These are phyloP conservation scores for Geotrichum restrictum DNA, from an alignment of 1,139 yeast species.

Conservation along the genomic window DNA sequence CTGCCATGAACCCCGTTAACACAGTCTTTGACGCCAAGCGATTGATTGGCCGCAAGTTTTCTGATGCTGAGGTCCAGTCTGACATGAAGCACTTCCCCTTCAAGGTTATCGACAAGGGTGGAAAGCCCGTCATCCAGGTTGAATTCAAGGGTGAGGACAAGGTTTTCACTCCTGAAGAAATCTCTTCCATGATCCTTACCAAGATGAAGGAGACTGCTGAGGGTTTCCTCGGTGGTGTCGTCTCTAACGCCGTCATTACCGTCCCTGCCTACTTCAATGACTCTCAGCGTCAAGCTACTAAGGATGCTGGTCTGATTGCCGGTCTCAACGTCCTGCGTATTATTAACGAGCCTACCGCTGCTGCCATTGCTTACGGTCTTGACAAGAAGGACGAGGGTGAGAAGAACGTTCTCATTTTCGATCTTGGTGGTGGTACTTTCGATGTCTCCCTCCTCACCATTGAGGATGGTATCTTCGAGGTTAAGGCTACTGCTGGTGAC, in stretches of 20 bases:
- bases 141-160: conserved; percentile 92
- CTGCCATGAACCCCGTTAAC: conserved; percentile 94
- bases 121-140: conserved; percentile 87
- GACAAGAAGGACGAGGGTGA: conserved; percentile 87
- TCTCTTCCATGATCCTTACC: conserved; percentile 90
- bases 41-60: conserved; percentile 89
- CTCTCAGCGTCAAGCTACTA: conserved; percentile 95
- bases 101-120: conserved; percentile 80
- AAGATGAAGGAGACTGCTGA: conserved; percentile 96
- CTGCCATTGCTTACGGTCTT: conserved; percentile 96
- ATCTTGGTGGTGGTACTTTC: conserved; percentile 98
- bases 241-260: conserved; percentile 85
- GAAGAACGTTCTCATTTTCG: conserved; percentile 85
- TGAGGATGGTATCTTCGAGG: conserved; percentile 99
- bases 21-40: conserved; percentile 97
- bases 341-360: conserved; percentile 95
- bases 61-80: conserved; percentile 83
- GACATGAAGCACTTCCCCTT: conserved; percentile 96
- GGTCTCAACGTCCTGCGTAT: conserved; percentile 92
- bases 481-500: conserved; percentile 99
- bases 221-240: conserved; percentile 81
- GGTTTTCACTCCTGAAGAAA: conserved; percentile 92
- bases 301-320: conserved; percentile 95
- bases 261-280: conserved; percentile 96
- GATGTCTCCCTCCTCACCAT: conserved; percentile 95